Base-by-base conservation (phyloP, 2,329 filamentous ascomycete species). In the Colletotrichum tamarilloi region DNA sequence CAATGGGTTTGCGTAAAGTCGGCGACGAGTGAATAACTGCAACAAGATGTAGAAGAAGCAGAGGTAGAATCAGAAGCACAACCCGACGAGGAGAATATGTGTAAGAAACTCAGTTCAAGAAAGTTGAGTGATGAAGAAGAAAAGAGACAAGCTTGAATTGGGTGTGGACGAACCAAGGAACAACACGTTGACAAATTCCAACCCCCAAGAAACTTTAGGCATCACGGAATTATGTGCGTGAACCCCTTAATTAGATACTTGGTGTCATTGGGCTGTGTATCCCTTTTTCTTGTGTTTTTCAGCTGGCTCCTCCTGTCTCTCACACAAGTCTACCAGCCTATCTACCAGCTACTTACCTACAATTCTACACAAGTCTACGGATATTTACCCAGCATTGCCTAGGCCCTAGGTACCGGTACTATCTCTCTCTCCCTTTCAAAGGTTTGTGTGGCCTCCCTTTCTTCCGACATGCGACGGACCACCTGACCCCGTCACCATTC, bases 401-500 rank as follows among this genome's bases (percentile, higher is more conserved):
- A 32, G 30, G 7, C 28, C 28, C 28, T 28, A 28, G 5, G 28
- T 28, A 28, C 28, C 28, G 28, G 6, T 28, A 28, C 26, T 26
- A 26, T 26, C 26, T 28, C 28, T 28, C 38, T 49, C 42, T 49
- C 42, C 19, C 42, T 42, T 35, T 12, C 16, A 42, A 19, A 42
- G 38, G 38, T 19, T 42, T 19, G 16, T 42, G 38, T 42, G 38
- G 38, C 42, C 42, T 49, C 42, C 42, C 19, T n/a, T n/a, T 49
- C 42, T 49, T 49, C 42, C 60, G 60, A 35, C 46, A 26, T 28
- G 46, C 60, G 28, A 35, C 60, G 60, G 60, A 63, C 60, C 60
- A 63, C 26, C 60, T 63, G 60, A 63, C 42, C 60, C 60, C 46
- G 60, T 63, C 60, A 63, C 60, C 60, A 63, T 63, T 53, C 46